Evolutionary conservation across 2,329 filamentous ascomycete species (phyloP).

Genomic region (Fusarium irregulare): DNA sequence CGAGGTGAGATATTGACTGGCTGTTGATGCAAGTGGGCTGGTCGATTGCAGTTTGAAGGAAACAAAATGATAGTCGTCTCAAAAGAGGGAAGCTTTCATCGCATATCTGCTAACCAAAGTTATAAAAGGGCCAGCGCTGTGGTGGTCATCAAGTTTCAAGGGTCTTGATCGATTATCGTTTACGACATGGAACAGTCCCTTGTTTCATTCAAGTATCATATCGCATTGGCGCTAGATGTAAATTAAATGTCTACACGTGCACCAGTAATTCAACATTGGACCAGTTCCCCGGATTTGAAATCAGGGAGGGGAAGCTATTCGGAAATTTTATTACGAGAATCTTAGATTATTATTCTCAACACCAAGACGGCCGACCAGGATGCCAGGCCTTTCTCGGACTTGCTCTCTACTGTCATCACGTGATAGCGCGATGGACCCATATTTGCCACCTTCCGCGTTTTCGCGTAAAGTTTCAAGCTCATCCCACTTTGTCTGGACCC

Average conservation of each 20-base stretch:
- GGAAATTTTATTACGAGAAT: background rate
- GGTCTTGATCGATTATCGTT: background rate
- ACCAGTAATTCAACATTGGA: background rate
- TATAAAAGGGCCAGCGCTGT: background rate
- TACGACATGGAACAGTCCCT: background rate
- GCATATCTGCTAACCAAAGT: background rate
- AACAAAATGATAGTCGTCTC: background rate
- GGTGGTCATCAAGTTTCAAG: background rate
- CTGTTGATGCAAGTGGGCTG: background rate
- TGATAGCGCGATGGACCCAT: constrained; percentile 48
- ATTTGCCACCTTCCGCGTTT: constrained; percentile 34
- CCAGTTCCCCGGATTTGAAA: background rate
- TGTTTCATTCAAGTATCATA: constrained; percentile 4
- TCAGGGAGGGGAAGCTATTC: background rate
- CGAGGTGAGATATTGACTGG: background rate
- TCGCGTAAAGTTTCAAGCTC: constrained; percentile 35
- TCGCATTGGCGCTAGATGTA: background rate
- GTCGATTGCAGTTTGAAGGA: background rate
- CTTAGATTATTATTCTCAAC: background rate
- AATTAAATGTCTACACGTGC: background rate
- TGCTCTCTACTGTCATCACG: constrained; percentile 38
- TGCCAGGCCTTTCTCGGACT: background rate
- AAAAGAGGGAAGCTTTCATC: background rate
- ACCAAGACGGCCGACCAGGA: background rate
- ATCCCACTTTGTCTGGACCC: constrained; percentile 30